Percentiles rank a stretch among this genome's conserved stretches.
phyloP scores from a whole-genome alignment of 345 rosid species.

The Salix koriyanagi region DNA sequence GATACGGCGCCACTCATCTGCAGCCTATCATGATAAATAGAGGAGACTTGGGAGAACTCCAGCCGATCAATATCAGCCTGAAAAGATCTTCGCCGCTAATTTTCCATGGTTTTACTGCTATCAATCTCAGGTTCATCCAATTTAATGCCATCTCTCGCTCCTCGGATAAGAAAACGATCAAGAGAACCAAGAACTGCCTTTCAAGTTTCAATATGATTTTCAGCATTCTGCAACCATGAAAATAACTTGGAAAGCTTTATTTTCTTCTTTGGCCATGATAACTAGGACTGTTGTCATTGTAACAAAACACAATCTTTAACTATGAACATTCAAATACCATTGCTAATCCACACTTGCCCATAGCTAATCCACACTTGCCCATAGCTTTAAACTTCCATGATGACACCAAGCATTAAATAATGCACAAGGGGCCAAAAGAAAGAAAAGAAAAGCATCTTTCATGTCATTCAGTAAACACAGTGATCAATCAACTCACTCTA shows the following conservation, averaged over 20 bases:
- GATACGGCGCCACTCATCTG: not conserved
- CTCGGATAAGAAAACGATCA: not conserved
- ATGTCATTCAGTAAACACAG: not conserved
- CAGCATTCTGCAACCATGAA: not conserved
- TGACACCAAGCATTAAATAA: not conserved
- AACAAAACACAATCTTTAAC: not conserved
- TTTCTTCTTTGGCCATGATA: not conserved
- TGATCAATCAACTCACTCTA: not conserved
- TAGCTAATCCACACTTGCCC: not conserved
- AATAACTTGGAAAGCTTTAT: not conserved
- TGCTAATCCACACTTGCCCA: not conserved
- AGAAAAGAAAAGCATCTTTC: not conserved
- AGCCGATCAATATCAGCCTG: not conserved
- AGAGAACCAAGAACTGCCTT: not conserved
- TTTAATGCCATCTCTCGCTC: not conserved
- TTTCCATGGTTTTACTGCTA: not conserved
- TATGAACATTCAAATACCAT: not conserved
- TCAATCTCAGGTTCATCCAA: not conserved
- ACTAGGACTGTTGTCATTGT: not conserved
- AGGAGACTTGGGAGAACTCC: not conserved
- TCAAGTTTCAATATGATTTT: not conserved
- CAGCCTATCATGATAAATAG: not conserved
- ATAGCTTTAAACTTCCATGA: not conserved
- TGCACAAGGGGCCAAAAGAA: not conserved
- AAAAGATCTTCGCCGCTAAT: not conserved